Evolutionary conservation across 495 filamentous ascomycete genomes (phyloP).

Genomic region (Mytilinidion resinicola): DNA sequence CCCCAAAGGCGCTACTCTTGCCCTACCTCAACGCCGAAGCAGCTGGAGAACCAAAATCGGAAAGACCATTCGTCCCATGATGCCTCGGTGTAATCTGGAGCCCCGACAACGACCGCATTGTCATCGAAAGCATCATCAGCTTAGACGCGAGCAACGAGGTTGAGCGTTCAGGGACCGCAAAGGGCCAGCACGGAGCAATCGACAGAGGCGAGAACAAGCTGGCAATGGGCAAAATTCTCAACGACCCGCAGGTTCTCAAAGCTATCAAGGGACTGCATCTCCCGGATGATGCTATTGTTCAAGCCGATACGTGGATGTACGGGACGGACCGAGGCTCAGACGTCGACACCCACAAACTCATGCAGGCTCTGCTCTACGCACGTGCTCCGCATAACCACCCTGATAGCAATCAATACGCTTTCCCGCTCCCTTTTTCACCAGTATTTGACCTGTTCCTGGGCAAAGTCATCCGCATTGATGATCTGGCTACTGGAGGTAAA

Average conservation of each 20-base stretch:
- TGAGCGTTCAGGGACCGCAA: not conserved
- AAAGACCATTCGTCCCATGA: constrained; percentile 16
- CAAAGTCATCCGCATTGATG: constrained; percentile 11
- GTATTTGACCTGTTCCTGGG: constrained; percentile 9
- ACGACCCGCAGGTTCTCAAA: constrained; percentile 8
- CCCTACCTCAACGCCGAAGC: constrained; percentile 22
- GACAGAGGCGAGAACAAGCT: constrained; percentile 5
- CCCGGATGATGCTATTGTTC: constrained; percentile 5
- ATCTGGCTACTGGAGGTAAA: constrained; percentile 12
- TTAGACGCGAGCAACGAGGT: constrained; percentile 10
- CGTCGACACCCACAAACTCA: constrained; percentile 13
- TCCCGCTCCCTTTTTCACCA: constrained; percentile 13
- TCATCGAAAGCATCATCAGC: constrained; percentile 15
- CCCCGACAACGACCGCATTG: constrained; percentile 4
- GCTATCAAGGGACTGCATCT: constrained; percentile 14
- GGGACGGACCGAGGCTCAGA: constrained; percentile 14
- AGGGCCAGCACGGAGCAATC: constrained; percentile 15
- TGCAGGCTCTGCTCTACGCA: constrained; percentile 10
- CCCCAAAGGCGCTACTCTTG: constrained; percentile 18
- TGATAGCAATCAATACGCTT: constrained; percentile 17
- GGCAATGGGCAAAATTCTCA: constrained; percentile 8
- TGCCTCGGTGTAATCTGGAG: constrained; percentile 14
- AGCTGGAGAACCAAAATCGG: not conserved
- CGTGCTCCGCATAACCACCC: constrained; percentile 10
- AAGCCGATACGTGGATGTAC: constrained; percentile 21